Percentiles rank a stretch among this genome's conserved stretches.
phyloP scores from a whole-genome alignment of 768 basidiomycete species.

The Hericium coralloides region DNA sequence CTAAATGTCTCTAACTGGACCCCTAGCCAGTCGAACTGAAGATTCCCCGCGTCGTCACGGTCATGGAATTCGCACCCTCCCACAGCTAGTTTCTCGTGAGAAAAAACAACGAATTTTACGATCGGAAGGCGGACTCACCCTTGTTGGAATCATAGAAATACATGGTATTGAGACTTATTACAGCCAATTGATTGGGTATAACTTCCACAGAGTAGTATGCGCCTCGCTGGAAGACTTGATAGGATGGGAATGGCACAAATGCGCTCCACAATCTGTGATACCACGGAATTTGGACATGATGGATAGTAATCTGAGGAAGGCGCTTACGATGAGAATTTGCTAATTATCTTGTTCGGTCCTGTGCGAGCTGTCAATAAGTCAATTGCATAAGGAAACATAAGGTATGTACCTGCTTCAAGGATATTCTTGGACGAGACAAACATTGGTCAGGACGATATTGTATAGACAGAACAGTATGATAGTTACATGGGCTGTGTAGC shows the following conservation, averaged over 20 bases:
- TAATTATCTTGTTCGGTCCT: constrained; percentile 65
- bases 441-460: constrained; percentile 5
- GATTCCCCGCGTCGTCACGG: constrained; percentile 75
- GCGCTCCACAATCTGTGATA: constrained; percentile 61
- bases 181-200: constrained; percentile 64
- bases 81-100: constrained; percentile 41
- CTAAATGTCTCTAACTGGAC: constrained; percentile 69
- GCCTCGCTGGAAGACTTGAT: constrained; percentile 81
- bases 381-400: not conserved
- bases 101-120: not conserved
- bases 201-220: constrained; percentile 80
- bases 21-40: constrained; percentile 86
- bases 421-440: constrained; percentile 40
- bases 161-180: constrained; percentile 82
- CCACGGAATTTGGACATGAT: not conserved
- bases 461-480: not conserved
- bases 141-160: constrained; percentile 90
- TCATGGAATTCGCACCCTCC: constrained; percentile 60
- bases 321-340: constrained; percentile 59
- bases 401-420: constrained; percentile 44
- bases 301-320: not conserved
- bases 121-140: constrained; percentile 31
- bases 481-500: constrained; percentile 48
- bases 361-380: constrained; percentile 1
- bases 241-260: constrained; percentile 72